Base-by-base conservation (phyloP, 768 basidiomycete species). In the Lactarius deliciosus region DNA sequence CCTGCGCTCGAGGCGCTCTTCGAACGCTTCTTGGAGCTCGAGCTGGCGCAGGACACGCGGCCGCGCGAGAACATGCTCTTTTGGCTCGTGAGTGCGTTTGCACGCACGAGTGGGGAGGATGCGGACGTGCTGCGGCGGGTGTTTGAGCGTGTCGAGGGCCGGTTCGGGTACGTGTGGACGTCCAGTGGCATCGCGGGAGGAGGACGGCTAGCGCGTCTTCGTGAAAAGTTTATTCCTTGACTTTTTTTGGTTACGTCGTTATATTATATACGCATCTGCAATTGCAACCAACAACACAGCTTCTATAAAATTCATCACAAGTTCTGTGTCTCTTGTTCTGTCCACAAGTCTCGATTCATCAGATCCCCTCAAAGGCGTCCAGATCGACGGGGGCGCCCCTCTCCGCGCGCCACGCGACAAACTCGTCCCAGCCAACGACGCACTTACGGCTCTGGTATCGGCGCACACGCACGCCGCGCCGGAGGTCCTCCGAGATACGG, bases 371-470 rank as follows among this genome's bases (percentile, higher is more conserved):
- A 50, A 63, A 40, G 9, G 47, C 45, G n/a, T 63, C 66, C 25
- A 58, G 9, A 40, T 57, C 43, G 25, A 67, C 62, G 15, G 66
- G 66, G 38, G 11, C 81, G 22, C 81, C 82, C 45, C 82, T 81
- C 54, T 75, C 76, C 64, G 79, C 79, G 74, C 92, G 84, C 93
- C 94, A 95, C 41, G 80, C 79, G 66, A 85, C 79, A 75, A 89
- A 96, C 65, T 94, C 89, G 41, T 86, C 86, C 88, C 91, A 95
- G 15, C 77, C 79, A 20, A 89, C 88, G 25, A 78, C 77, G 75
- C 83, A 87, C 74, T 81, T 82, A 67, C 83, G 85, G 75, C 90
- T 91, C 78, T 94, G 93, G 76, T 94, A 96, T 74, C 93, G 79
- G 65, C 89, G 84, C 71, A 96, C 81, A 74, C 82, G 88, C 71